phyloP scores from a whole-genome alignment of 169 alveolate species.

The Plasmodium reichenowi region DNA sequence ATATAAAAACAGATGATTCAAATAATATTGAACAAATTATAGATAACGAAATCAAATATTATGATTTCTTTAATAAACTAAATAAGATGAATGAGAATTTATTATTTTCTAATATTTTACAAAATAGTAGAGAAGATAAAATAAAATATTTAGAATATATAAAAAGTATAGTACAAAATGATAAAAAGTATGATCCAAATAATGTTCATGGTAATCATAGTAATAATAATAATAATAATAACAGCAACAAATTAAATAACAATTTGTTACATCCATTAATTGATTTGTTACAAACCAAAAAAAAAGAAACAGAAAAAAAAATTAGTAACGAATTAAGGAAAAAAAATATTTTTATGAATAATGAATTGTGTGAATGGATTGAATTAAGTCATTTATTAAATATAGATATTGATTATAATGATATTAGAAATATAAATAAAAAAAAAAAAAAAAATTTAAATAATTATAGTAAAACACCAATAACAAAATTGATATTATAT shows the following conservation, averaged over 20 bases:
- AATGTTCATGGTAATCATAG: not conserved
- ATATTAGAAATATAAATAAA: slow-evolving; percentile 23
- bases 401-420: slow-evolving; percentile 62
- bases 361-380: slow-evolving; percentile 75
- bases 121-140: slow-evolving; percentile 38
- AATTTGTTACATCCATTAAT: slow-evolving; percentile 18
- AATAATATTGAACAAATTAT: slow-evolving; percentile 45
- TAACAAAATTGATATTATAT: slow-evolving; percentile 67
- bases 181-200: not conserved
- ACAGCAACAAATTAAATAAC: not conserved
- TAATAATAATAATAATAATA: not conserved
- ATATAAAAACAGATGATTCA: slow-evolving; percentile 8
- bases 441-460: slow-evolving; percentile 32
- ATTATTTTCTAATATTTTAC: slow-evolving; percentile 6
- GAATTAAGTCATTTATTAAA: slow-evolving; percentile 58
- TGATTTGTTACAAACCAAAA: slow-evolving; percentile 18
- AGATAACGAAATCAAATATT: slow-evolving; percentile 39
- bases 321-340: slow-evolving; percentile 28
- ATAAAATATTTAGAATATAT: slow-evolving; percentile 39
- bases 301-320: slow-evolving; percentile 41
- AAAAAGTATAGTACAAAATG: not conserved
- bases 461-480: slow-evolving; percentile 64
- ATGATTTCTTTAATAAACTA: slow-evolving; percentile 46
- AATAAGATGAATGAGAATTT: slow-evolving; percentile 49
- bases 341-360: slow-evolving; percentile 51